These are phyloP conservation scores for Metschnikowia hibisci DNA, from an alignment of 805 yeast genomes.

Conservation along the genomic window DNA sequence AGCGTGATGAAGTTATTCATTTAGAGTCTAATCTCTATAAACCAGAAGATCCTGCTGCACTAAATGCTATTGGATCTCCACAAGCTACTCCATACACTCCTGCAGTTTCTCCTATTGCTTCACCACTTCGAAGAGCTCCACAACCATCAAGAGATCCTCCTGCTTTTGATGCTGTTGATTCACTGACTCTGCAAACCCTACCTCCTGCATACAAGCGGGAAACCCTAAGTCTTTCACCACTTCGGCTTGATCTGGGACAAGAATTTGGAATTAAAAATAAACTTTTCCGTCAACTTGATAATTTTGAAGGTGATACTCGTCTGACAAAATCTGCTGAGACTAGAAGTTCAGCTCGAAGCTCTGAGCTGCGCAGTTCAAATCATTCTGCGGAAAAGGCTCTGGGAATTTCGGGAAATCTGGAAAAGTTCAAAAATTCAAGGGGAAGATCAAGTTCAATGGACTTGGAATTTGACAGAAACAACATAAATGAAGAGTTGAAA, in stretches of 20 bases:
- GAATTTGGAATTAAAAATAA: slow-evolving; percentile 9
- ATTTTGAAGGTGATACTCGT: slow-evolving; percentile 1
- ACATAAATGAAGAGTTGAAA: too few relatives aligned
- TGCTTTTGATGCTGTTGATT: slow-evolving; percentile 6
- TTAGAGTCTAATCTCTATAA: slow-evolving; percentile 48
- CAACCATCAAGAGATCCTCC: slow-evolving; percentile 18
- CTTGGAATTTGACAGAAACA: not conserved
- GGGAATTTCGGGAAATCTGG: too few relatives aligned
- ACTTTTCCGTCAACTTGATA: slow-evolving; percentile 13
- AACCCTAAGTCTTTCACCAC: slow-evolving; percentile 11
- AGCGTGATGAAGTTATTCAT: slow-evolving; percentile 38
- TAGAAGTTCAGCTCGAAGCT: not conserved
- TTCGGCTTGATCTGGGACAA: slow-evolving; percentile 9
- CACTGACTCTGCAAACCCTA: slow-evolving; percentile 13
- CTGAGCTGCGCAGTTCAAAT: too few relatives aligned
- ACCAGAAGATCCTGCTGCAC: slow-evolving; percentile 43
- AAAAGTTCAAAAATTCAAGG: too few relatives aligned
- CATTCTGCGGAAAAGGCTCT: too few relatives aligned
- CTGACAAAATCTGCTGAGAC: not conserved
- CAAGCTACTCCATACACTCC: slow-evolving; percentile 18
- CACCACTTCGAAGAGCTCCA: slow-evolving; percentile 8
- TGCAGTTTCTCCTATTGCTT: slow-evolving; percentile 10
- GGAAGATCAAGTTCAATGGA: not conserved
- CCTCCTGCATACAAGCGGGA: slow-evolving; percentile 17
- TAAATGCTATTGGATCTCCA: slow-evolving; percentile 15